A percentile compares a stretch with the other conserved stretches of the same genome.
Conservation (phyloP, 2,329 filamentous ascomycete species). For the Magnaporthiopsis rhizophila region DNA sequence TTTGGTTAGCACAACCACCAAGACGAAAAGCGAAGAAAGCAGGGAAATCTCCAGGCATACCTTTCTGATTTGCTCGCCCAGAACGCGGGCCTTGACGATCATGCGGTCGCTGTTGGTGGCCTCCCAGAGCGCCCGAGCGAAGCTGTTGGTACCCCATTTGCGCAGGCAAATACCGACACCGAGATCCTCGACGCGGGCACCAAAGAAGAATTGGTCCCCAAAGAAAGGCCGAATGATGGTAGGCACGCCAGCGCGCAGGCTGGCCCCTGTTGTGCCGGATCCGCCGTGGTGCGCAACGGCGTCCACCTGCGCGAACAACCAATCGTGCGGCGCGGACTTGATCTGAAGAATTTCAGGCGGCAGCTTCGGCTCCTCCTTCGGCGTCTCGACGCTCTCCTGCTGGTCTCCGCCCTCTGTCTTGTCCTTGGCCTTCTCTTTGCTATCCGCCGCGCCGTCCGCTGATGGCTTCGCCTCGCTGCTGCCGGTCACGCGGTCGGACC, state of each 20-base stretch:
- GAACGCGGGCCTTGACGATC: constrained; percentile 72
- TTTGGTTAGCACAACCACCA: constrained; percentile 17
- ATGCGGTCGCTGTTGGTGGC: constrained; percentile 85
- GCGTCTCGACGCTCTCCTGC: constrained; percentile 3
- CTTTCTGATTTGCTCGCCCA: constrained; percentile 82
- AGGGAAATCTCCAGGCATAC: constrained; percentile 39
- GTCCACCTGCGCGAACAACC: constrained; percentile 91
- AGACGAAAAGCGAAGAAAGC: neutral
- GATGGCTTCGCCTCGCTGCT: neutral
- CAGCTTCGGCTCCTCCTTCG: constrained; percentile 57
- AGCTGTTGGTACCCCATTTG: constrained; percentile 79
- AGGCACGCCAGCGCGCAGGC: constrained; percentile 80
- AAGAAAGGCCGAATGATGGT: constrained; percentile 97
- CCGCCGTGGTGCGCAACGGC: constrained; percentile 93
- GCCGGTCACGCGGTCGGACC: constrained; percentile 65
- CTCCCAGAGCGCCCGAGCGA: constrained; percentile 83
- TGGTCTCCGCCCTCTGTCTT: constrained; percentile 34
- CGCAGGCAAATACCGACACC: constrained; percentile 86
- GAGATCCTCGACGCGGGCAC: constrained; percentile 79
- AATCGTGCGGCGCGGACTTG: constrained; percentile 87
- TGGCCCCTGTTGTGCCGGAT: constrained; percentile 89
- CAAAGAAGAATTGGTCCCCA: constrained; percentile 96
- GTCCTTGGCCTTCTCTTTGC: constrained; percentile 37
- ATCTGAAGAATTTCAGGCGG: constrained; percentile 82
- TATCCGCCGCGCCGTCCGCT: constrained; percentile 22